A percentile compares a stretch with the other conserved stretches of the same genome.
These are phyloP conservation scores for Sphagnum fallax DNA, from an alignment of 228 moss, liverwort and hornwort species.

Conservation along the genomic window DNA sequence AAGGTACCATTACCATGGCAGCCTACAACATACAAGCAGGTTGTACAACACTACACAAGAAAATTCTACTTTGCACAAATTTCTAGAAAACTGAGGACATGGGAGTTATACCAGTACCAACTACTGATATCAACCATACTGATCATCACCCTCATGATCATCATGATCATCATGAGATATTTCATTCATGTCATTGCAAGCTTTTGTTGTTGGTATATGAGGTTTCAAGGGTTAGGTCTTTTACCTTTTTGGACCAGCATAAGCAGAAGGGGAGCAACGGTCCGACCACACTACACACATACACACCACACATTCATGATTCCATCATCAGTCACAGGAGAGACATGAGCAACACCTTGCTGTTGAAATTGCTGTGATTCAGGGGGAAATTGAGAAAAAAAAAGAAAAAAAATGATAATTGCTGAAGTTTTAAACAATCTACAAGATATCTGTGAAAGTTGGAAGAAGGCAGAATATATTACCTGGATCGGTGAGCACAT, in stretches of 20 bases:
- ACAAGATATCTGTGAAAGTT: too few species aligned
- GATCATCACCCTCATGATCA: too few species aligned
- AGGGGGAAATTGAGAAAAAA: background rate
- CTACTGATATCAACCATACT: too few species aligned
- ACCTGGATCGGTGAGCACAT: conserved; percentile 46
- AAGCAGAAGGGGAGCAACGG: conserved; percentile 37
- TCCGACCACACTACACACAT: conserved; percentile 39
- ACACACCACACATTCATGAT: background rate
- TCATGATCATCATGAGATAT: too few species aligned
- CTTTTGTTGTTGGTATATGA: too few species aligned
- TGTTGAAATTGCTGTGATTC: too few species aligned
- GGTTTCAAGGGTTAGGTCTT: background rate
- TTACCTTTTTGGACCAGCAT: conserved; percentile 39
- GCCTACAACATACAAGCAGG: background rate
- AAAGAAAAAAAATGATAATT: too few species aligned
- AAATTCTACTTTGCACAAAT: background rate
- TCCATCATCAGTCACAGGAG: too few species aligned
- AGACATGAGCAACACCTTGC: too few species aligned
- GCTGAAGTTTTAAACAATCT: too few species aligned
- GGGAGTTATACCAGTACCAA: too few species aligned
- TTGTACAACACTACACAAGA: background rate
- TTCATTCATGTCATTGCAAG: too few species aligned
- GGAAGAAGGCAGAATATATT: background rate
- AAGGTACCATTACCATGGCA: background rate
- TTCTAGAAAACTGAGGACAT: background rate